These are phyloP conservation scores for Leccinum angustisporum DNA, from an alignment of 1,284 basidiomycete species.

Conservation along the genomic window DNA sequence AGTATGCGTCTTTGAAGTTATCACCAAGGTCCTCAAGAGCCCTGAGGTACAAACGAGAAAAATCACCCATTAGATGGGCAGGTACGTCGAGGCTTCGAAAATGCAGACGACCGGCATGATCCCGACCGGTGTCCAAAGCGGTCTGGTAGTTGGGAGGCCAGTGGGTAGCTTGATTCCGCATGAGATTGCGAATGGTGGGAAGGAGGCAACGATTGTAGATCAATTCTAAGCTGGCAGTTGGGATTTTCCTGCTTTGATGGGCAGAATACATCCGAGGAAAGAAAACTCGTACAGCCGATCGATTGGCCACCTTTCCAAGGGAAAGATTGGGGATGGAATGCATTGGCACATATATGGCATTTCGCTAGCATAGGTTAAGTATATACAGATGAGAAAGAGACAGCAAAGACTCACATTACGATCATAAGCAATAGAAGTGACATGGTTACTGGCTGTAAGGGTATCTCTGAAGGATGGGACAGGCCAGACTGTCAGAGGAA, in stretches of 20 bases:
- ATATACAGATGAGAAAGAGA: neutral
- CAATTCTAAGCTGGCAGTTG: neutral
- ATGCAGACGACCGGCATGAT: neutral
- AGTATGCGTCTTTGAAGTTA: neutral
- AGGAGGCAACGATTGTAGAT: neutral
- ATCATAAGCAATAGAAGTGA: neutral
- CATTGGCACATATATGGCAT: neutral
- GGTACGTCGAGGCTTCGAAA: neutral
- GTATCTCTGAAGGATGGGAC: neutral
- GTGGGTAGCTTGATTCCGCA: neutral
- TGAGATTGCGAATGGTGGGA: neutral
- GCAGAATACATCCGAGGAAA: neutral
- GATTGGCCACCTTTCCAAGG: neutral
- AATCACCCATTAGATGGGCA: neutral
- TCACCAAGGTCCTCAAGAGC: neutral
- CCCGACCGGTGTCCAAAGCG: neutral
- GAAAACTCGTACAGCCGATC: neutral
- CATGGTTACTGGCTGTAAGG: neutral
- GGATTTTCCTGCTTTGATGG: neutral
- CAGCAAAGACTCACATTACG: neutral
- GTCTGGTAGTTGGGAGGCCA: neutral
- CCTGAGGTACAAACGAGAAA: neutral
- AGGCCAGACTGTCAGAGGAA: neutral
- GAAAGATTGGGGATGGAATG: neutral
- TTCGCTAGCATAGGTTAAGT: neutral